phyloP scores from a whole-genome alignment of 148 eudicot genomes.

The Rhododendron ovatum region DNA sequence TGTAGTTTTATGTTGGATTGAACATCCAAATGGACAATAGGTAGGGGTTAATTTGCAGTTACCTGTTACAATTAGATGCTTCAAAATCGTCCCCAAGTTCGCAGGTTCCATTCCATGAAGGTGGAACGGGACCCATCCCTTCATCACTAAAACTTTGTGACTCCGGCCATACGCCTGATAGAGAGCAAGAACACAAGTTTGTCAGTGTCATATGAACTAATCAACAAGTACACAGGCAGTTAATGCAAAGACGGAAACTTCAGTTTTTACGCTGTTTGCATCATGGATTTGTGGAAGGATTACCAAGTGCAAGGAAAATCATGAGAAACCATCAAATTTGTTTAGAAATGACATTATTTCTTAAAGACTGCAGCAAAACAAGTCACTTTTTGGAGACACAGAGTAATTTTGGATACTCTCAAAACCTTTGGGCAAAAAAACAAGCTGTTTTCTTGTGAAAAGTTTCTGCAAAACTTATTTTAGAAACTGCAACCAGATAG shows the following conservation, averaged over 20 bases:
- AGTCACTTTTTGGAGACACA: no score
- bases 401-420: no score
- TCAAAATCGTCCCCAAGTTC: conserved; percentile 11
- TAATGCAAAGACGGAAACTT: not conserved
- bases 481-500: no score
- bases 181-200: not conserved
- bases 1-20: not conserved
- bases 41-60: not conserved
- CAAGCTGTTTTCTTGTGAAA: no score
- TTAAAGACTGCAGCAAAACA: no score
- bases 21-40: not conserved
- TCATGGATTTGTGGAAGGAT: not conserved
- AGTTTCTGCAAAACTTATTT: no score
- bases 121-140: conserved; percentile 18
- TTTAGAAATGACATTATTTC: not conserved
- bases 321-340: not conserved
- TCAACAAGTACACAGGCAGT: not conserved
- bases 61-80: conserved; percentile 16
- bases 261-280: not conserved
- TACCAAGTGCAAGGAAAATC: not conserved
- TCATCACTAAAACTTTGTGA: conserved; percentile 19
- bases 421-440: no score
- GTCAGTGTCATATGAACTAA: not conserved
- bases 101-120: conserved; percentile 18
- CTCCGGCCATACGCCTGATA: conserved; percentile 22